Percentiles rank a stretch among this genome's conserved stretches.
Evolutionary conservation across 2,329 filamentous ascomycete species (phyloP).

Genomic region (Hypoxylon sp.): DNA sequence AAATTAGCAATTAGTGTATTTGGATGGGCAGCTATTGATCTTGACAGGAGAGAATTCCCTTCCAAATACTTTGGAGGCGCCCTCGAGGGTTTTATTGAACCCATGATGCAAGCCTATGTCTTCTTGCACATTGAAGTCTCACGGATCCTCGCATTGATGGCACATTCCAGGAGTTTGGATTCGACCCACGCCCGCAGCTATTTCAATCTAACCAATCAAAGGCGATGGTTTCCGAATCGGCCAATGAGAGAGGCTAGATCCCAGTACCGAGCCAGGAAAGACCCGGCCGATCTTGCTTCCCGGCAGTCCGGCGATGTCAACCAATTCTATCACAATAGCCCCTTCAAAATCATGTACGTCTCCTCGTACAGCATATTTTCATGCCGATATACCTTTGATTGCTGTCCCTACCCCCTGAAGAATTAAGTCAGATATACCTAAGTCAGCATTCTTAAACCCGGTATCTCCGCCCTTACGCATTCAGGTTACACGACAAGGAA

Average conservation of each 20-base stretch:
- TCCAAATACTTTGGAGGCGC: not conserved
- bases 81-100: conserved; percentile 19
- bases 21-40: not conserved
- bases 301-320: conserved; percentile 8
- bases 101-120: not conserved
- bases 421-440: not conserved
- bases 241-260: conserved; percentile 19
- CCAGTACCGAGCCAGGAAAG: not conserved
- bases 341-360: not conserved
- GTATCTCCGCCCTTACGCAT: conserved; percentile 3
- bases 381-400: not conserved
- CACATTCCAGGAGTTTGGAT: not conserved
- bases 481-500: too few relatives aligned
- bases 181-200: not conserved
- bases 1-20: not conserved
- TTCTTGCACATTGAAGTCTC: not conserved
- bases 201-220: conserved; percentile 30
- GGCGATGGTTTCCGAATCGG: conserved; percentile 22
- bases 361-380: not conserved
- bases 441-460: conserved; percentile 11
- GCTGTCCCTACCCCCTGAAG: not conserved
- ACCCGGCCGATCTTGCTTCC: not conserved
- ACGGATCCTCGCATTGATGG: not conserved
- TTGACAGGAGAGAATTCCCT: not conserved
- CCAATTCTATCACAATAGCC: not conserved